Conservation (phyloP, 2,329 filamentous ascomycete species). For the Eurotiales sp. region DNA sequence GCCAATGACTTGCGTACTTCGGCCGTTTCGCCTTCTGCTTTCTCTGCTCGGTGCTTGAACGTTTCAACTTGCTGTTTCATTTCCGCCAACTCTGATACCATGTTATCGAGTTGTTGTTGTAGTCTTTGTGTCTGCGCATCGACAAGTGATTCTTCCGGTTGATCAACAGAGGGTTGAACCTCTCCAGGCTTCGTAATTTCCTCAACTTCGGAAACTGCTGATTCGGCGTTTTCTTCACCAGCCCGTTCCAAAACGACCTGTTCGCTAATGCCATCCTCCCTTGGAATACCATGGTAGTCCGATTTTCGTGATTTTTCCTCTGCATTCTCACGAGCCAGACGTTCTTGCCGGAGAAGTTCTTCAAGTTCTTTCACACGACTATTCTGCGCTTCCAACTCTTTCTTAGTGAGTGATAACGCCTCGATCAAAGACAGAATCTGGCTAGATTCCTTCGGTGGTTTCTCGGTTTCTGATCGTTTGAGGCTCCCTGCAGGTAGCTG, state of each 20-base stretch:
- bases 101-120: slow-evolving; percentile 69
- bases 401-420: slow-evolving; percentile 75
- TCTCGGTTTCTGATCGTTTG: slow-evolving; percentile 72
- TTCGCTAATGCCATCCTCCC: slow-evolving; percentile 24
- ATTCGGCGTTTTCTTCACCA: slow-evolving; percentile 17
- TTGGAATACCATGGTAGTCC: slow-evolving; percentile 19
- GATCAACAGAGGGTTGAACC: slow-evolving; percentile 1
- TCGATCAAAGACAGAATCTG: slow-evolving; percentile 84
- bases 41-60: slow-evolving; percentile 74
- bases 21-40: slow-evolving; percentile 73
- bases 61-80: slow-evolving; percentile 75
- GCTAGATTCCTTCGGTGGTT: slow-evolving; percentile 62
- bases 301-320: slow-evolving; percentile 73
- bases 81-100: slow-evolving; percentile 75
- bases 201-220: slow-evolving; percentile 16
- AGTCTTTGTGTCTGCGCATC: slow-evolving; percentile 45
- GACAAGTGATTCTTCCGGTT: slow-evolving; percentile 23
- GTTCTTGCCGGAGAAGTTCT: slow-evolving; percentile 70
- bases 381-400: slow-evolving; percentile 80
- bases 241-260: slow-evolving; percentile 49
- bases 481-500: slow-evolving; percentile 52
- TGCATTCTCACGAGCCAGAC: slow-evolving; percentile 74
- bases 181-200: slow-evolving; percentile 10
- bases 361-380: slow-evolving; percentile 78
- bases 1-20: slow-evolving; percentile 70